Base-by-base conservation (phyloP, 495 filamentous ascomycete species). In the Talaromyces trachyspermus region DNA sequence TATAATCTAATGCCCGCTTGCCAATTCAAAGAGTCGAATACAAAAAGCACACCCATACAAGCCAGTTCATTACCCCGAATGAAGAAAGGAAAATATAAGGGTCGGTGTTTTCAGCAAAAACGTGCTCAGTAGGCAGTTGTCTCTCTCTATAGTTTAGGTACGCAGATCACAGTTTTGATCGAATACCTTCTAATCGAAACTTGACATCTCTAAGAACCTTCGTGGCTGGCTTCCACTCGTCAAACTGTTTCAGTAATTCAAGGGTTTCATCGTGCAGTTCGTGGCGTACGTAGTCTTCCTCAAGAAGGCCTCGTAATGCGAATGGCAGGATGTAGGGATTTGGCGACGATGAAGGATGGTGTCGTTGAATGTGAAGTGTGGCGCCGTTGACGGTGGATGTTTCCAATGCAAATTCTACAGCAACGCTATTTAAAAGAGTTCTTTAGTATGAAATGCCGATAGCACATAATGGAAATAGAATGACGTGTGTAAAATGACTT, bases 181-280 rank as follows among this genome's bases (percentile, higher is more conserved):
- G 73, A 37, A 98, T 90, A 6, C 85, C 90, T 72, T 98, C 92
- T 32, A 98, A 68, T 53, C 92, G 76, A 61, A 94, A 98, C 60
- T 92, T 95, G 26, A 98, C 92, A 70, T 98, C 92, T 64, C 88
- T 95, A 46, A 98, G 66, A 25, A 83, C 84, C 69, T 97, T 98
- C 8, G 76, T 92, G 0, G 72, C 72, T 6, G 92, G 92, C 59
- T 85, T 88, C 92, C 92, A 98, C 36, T 88, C 81, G 60, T 98
- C 89, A 63, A 96, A 98, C 56, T 95, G 84, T 54, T 73, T 72
- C 10, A 98, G 69, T 33, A 98, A 66, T 55, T 90, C 83, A 43
- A 76, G 78, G 20, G 82, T 88, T 66, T 98, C 92, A 2, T 73
- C 67, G 38, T 76, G 70, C 14, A 95, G 63, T 55, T 95, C 84